Evolutionary conservation across 1,139 yeast genomes (phyloP).

Genomic region (Kurtzmaniella quercitrusa): DNA sequence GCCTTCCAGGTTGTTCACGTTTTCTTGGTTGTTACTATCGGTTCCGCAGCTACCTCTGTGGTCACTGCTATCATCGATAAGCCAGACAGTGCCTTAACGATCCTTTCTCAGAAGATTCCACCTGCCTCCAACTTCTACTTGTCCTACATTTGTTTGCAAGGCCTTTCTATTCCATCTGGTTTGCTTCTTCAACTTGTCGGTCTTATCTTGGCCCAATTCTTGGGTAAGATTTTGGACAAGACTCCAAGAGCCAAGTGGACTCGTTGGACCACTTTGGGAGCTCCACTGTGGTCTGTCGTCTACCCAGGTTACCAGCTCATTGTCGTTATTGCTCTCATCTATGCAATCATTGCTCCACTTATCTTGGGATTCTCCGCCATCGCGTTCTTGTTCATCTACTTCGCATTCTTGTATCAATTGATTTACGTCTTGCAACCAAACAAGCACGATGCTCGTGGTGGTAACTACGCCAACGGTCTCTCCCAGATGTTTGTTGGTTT

Average conservation of each 20-base stretch:
- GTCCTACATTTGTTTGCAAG: conserved; percentile 45
- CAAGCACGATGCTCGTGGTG: conserved; percentile 56
- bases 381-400: conserved; percentile 46
- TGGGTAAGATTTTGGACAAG: conserved; percentile 42
- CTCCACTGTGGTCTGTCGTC: conserved; percentile 38
- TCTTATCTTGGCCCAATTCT: conserved; percentile 42
- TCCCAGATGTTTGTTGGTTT: conserved; percentile 64
- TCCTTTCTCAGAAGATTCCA: conserved; percentile 61
- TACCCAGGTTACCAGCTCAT: conserved; percentile 41
- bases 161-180: conserved; percentile 38
- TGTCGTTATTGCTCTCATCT: conserved; percentile 35
- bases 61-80: conserved; percentile 53
- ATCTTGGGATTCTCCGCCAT: conserved; percentile 45
- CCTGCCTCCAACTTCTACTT: conserved; percentile 70
- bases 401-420: conserved; percentile 57
- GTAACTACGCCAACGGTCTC: conserved; percentile 61
- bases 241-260: conserved; percentile 50
- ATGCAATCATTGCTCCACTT: conserved; percentile 42
- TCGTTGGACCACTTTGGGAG: conserved; percentile 38
- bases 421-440: conserved; percentile 56
- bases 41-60: conserved; percentile 76
- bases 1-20: conserved; percentile 87
- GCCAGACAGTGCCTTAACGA: conserved; percentile 52
- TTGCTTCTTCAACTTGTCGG: conserved; percentile 39
- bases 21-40: conserved; percentile 73